Base-by-base conservation (phyloP, 371 early-diverging fungal species). In the Mortierella sp. region DNA sequence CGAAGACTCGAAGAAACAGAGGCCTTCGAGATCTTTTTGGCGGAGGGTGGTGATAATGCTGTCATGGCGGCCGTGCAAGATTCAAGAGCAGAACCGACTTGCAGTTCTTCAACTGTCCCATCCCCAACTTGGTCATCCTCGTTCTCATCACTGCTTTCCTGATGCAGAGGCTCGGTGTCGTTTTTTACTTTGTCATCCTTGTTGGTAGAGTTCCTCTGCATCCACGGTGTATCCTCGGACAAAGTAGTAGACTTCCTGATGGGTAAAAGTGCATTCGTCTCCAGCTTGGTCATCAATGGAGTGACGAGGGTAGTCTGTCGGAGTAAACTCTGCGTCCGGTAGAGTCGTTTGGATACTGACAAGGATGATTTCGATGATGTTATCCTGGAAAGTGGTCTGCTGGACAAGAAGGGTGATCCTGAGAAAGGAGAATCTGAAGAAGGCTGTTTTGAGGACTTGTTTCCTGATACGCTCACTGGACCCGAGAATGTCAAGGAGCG, bases 51-150 rank as follows among this genome's bases (percentile, higher is more conserved):
- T 0, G 76, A 76, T 16, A 76, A 68, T 5, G 51, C 38, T 24
- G 46, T 51, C 76, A 75, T 80, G 44, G 76, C 75, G 32, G 72
- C 76, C 51, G 81, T 77, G 58, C 76, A 81, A 7, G 77, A 68
- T 16, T 60, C 74, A 11, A 77, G 27, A 11, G 74, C 58, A 18
- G 51, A 29, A 4, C 32, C 51, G 56, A 38, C 29, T 7, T 54
- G 70, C 21, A 51, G 35, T 3, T 38, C 51, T 6, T 51, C 51
- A 72, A 72, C 48, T 46, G 46, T 27, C 10, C 14, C 46, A 6
- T 68, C 43, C 7, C 24, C 68, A 21, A 18, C 48, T 5, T 46
- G 48, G 7, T 48, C 48, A 29, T 72, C 54, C 24, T 54, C 38
- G 16, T 54, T 27, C 35, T 72, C 72, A 38, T 38, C 41, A 35